Evolutionary conservation across 805 yeast species (phyloP).

Genomic region (Ogataea nitratoaversa): DNA sequence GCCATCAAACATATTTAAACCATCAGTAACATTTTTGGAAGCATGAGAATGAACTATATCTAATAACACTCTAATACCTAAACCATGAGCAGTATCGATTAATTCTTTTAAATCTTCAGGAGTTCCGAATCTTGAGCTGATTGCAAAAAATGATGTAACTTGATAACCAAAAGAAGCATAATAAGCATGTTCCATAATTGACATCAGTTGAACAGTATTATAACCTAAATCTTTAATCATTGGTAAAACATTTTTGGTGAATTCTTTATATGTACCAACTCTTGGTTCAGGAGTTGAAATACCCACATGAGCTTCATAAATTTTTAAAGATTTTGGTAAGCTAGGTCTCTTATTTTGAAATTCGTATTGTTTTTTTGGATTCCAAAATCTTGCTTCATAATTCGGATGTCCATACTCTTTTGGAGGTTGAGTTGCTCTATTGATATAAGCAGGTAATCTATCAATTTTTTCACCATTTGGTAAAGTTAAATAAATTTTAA

Average conservation of each 20-base stretch:
- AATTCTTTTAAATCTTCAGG: slow-evolving; percentile 93
- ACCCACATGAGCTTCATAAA: slow-evolving; percentile 95
- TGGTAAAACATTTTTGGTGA: slow-evolving; percentile 78
- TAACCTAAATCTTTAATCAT: slow-evolving; percentile 80
- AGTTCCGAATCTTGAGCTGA: slow-evolving; percentile 85
- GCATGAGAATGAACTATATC: slow-evolving; percentile 97
- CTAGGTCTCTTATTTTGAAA: slow-evolving; percentile 67
- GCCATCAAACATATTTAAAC: slow-evolving; percentile 89
- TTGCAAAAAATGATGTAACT: slow-evolving; percentile 87
- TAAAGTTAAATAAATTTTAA: slow-evolving; percentile 63
- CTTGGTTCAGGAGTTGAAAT: slow-evolving; percentile 88
- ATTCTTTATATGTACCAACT: slow-evolving; percentile 81
- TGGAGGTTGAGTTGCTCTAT: slow-evolving; percentile 73
- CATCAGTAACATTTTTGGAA: slow-evolving; percentile 90
- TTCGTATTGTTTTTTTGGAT: slow-evolving; percentile 54
- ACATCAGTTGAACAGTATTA: slow-evolving; percentile 93
- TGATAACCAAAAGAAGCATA: slow-evolving; percentile 99
- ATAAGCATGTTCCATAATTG: slow-evolving; percentile 97
- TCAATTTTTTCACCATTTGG: slow-evolving; percentile 70
- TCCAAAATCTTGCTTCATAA: slow-evolving; percentile 93
- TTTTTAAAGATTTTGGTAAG: slow-evolving; percentile 52
- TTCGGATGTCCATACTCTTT: slow-evolving; percentile 42
- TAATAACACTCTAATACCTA: slow-evolving; percentile 80
- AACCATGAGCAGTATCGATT: slow-evolving; percentile 84
- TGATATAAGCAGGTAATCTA: slow-evolving; percentile 86